A percentile compares a stretch with the other conserved stretches of the same genome.
Evolutionary conservation across 371 early-diverging fungal genomes (phyloP).

Genomic region (Vairimorpha necatrix): DNA sequence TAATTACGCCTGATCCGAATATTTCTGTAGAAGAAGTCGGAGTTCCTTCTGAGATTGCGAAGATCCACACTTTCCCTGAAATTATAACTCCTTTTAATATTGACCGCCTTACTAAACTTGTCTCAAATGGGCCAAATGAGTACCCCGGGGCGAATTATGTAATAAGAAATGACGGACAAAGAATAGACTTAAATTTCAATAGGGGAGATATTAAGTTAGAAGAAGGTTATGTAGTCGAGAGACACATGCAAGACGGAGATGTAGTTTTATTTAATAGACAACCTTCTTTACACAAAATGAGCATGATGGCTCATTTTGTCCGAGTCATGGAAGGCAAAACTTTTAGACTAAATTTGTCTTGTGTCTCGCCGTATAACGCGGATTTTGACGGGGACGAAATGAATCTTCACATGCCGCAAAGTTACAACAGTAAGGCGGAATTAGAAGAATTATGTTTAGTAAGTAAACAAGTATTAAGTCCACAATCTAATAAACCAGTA

Average conservation of each 20-base stretch:
- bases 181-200: slow-evolving; percentile 85
- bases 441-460: slow-evolving; percentile 89
- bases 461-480: slow-evolving; percentile 90
- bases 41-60: slow-evolving; percentile 91
- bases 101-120: slow-evolving; percentile 75
- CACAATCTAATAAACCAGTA: slow-evolving; percentile 92
- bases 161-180: slow-evolving; percentile 85
- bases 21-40: slow-evolving; percentile 93
- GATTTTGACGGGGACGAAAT: slow-evolving; percentile 99
- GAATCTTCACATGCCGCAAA: slow-evolving; percentile 99
- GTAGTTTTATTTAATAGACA: slow-evolving; percentile 98
- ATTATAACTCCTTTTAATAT: slow-evolving; percentile 94
- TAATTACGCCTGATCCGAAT: slow-evolving; percentile 98
- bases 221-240: slow-evolving; percentile 85
- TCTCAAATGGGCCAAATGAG: slow-evolving; percentile 86
- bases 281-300: slow-evolving; percentile 99
- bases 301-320: slow-evolving; percentile 98
- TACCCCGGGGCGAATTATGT: slow-evolving; percentile 99
- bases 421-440: slow-evolving; percentile 83
- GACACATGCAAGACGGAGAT: slow-evolving; percentile 90
- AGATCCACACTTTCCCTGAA: slow-evolving; percentile 94
- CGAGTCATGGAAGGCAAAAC: slow-evolving; percentile 96
- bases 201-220: slow-evolving; percentile 82
- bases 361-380: slow-evolving; percentile 98
- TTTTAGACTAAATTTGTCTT: slow-evolving; percentile 93